phyloP scores from a whole-genome alignment of 2,329 filamentous ascomycete genomes.

The Cladosporium oxysporum region DNA sequence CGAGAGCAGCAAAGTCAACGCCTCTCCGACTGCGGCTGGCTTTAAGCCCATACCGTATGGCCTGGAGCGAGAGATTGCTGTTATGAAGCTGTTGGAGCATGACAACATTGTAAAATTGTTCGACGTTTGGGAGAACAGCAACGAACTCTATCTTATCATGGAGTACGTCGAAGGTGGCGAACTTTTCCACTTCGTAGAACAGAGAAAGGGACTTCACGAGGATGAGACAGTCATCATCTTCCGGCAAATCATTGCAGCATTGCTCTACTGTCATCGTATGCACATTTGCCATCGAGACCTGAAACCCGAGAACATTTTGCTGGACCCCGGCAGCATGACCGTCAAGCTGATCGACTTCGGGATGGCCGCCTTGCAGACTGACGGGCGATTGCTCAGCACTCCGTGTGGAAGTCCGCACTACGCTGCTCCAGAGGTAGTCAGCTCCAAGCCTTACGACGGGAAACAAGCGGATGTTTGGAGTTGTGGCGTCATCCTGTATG shows the following conservation, averaged over 20 bases:
- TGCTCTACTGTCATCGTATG: slow-evolving; percentile 90
- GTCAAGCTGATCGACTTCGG: slow-evolving; percentile 97
- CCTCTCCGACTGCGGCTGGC: slow-evolving; percentile 26
- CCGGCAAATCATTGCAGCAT: slow-evolving; percentile 86
- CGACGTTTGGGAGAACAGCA: slow-evolving; percentile 96
- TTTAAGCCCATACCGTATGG: slow-evolving; percentile 64
- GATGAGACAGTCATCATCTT: slow-evolving; percentile 82
- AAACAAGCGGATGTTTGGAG: slow-evolving; percentile 94
- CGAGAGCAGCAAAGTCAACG: slow-evolving; percentile 60
- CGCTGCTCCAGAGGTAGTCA: slow-evolving; percentile 87
- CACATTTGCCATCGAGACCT: slow-evolving; percentile 95
- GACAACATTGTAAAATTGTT: slow-evolving; percentile 91
- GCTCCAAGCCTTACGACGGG: slow-evolving; percentile 74
- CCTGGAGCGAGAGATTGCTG: slow-evolving; percentile 91
- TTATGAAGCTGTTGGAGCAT: slow-evolving; percentile 95
- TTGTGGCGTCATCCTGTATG: slow-evolving; percentile 84
- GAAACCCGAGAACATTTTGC: slow-evolving; percentile 94
- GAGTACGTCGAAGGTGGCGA: slow-evolving; percentile 87
- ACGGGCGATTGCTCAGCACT: slow-evolving; percentile 76
- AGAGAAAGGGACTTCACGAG: slow-evolving; percentile 72
- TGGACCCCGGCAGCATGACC: slow-evolving; percentile 68
- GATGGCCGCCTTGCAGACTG: slow-evolving; percentile 90
- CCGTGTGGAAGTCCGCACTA: slow-evolving; percentile 97
- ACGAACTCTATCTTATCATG: slow-evolving; percentile 94
- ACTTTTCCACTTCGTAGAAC: slow-evolving; percentile 82